Evolutionary conservation across 1,284 basidiomycete species (phyloP).

Genomic region (Leucoagaricus sp.): DNA sequence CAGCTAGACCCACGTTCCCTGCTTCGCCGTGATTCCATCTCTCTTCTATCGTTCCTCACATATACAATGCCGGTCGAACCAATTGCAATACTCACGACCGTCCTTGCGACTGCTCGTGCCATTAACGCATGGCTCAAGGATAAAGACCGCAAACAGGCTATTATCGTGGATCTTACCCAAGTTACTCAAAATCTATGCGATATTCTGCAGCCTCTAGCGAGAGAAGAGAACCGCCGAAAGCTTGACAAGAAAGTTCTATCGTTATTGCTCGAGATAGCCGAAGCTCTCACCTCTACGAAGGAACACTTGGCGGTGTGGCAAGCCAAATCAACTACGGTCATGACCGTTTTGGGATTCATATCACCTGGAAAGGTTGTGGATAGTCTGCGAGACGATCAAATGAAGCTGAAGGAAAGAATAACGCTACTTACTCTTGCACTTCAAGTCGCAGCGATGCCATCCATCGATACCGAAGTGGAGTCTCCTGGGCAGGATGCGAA

Average conservation of each 20-base stretch:
- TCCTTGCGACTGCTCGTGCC: slow-evolving; percentile 10
- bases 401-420: slow-evolving; percentile 12
- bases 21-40: slow-evolving; percentile 6
- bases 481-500: neutral
- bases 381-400: slow-evolving; percentile 12
- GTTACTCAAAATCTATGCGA: slow-evolving; percentile 10
- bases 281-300: slow-evolving; percentile 7
- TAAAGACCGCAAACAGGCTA: slow-evolving; percentile 11
- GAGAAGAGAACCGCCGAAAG: neutral
- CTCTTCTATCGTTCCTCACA: slow-evolving; percentile 3
- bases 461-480: neutral
- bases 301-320: slow-evolving; percentile 15
- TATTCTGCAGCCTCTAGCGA: slow-evolving; percentile 12
- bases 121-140: slow-evolving; percentile 16
- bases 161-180: slow-evolving; percentile 7
- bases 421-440: slow-evolving; percentile 8
- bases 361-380: slow-evolving; percentile 11
- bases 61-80: slow-evolving; percentile 10
- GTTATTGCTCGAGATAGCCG: slow-evolving; percentile 11
- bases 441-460: slow-evolving; percentile 4
- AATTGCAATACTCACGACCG: slow-evolving; percentile 6
- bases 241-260: slow-evolving; percentile 7
- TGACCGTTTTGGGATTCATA: slow-evolving; percentile 5
- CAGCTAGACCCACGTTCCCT: neutral
- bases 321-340: neutral